phyloP scores from a whole-genome alignment of 1,284 basidiomycete genomes.

The Lentinula novae-zelandiae region DNA sequence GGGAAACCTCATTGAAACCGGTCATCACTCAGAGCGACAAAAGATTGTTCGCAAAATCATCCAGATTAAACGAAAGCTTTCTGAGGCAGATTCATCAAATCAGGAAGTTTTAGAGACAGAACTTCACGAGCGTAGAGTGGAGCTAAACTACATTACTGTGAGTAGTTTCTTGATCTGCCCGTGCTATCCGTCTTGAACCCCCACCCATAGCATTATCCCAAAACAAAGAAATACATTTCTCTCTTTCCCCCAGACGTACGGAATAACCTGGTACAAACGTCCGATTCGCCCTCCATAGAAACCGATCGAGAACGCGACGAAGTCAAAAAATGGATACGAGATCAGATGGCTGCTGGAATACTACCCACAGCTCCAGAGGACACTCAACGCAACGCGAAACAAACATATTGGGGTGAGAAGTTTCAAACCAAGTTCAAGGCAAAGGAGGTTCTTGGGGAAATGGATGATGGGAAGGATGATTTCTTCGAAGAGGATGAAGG shows the following conservation, averaged over 20 bases:
- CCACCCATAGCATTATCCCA: constrained; percentile 66
- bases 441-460: constrained; percentile 12
- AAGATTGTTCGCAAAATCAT: constrained; percentile 75
- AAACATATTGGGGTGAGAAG: not conserved
- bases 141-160: constrained; percentile 84
- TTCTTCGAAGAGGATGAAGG: constrained; percentile 46
- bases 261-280: constrained; percentile 18
- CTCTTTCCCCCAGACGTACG: constrained; percentile 73
- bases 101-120: constrained; percentile 41
- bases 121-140: constrained; percentile 63
- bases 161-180: constrained; percentile 21
- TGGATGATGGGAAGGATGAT: constrained; percentile 34
- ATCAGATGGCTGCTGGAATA: constrained; percentile 62
- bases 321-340: constrained; percentile 56
- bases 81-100: constrained; percentile 25
- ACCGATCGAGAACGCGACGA: constrained; percentile 56
- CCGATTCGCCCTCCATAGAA: constrained; percentile 10
- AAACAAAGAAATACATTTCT: constrained; percentile 80
- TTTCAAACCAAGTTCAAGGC: constrained; percentile 13
- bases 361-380: constrained; percentile 41
- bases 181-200: not conserved
- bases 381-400: not conserved
- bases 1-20: not conserved
- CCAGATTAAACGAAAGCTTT: constrained; percentile 52
- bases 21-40: constrained; percentile 58